A percentile compares a stretch with the other conserved stretches of the same genome.
Conservation (phyloP, 2,329 filamentous ascomycete genomes). For the Botrytis fragariae region DNA sequence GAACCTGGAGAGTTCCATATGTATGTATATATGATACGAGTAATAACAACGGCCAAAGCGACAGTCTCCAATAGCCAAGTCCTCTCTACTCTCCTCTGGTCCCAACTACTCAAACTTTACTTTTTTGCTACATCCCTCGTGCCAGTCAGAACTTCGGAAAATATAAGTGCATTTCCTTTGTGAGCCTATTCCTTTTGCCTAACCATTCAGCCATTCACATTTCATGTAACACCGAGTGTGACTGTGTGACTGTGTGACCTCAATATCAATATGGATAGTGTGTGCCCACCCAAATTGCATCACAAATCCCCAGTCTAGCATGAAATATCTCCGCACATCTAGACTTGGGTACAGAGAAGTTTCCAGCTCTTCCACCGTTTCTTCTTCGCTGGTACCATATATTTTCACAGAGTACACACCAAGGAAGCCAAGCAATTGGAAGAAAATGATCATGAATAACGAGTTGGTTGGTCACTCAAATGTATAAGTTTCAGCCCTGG, state of each 20-base stretch:
- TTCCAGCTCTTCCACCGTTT: slow-evolving; percentile 3
- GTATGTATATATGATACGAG: background rate
- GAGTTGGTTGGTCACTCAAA: background rate
- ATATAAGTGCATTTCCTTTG: background rate
- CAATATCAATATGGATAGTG: background rate
- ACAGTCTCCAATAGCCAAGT: background rate
- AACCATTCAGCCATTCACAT: slow-evolving; percentile 5
- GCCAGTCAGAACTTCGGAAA: background rate
- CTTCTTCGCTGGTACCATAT: background rate
- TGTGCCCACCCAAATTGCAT: slow-evolving; percentile 5
- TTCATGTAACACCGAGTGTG: background rate
- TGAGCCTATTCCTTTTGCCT: background rate
- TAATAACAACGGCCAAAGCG: background rate
- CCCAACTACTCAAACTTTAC: background rate
- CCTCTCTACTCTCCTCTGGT: background rate
- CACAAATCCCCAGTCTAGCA: background rate
- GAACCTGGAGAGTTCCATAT: background rate
- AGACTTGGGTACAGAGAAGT: background rate
- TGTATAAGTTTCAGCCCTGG: slow-evolving; percentile 6
- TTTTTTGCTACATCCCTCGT: background rate
- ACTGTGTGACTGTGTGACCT: slow-evolving; percentile 7
- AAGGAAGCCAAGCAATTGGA: background rate
- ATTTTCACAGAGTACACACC: background rate
- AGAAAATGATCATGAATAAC: background rate
- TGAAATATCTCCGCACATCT: background rate